Base-by-base conservation (phyloP, 192 early-diverging fungal genomes). In the Umbelopsis vinacea region DNA sequence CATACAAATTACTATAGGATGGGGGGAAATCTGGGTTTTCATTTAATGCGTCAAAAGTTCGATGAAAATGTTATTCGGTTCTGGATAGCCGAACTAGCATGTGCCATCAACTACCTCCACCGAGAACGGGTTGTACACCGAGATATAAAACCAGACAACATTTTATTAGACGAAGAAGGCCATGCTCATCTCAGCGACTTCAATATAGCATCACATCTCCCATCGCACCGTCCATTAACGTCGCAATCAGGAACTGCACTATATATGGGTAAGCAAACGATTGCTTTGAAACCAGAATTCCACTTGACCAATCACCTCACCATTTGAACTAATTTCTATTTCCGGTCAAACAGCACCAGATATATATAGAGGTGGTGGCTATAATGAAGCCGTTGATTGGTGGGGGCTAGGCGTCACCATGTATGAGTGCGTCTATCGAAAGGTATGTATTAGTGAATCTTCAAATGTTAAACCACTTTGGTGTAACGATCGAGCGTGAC, bases 81-180 rank as follows among this genome's bases (percentile, higher is more conserved):
- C 74, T 96, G 93, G 89, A 88, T 94, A n/a, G 94, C 95, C 19
- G 97, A 98, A 83, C 68, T 96, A 9, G 83, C 90, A 46, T 94
- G 85, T 63, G 95, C 92, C 6, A 72, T 97, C 22, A 77, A 83
- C 60, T 93, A 97, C 77, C 82, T 98, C 38, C 97, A 98, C 74
- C 83, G 81, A 37, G 86, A 91, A 57, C 81, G 81, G 15, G 94
- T 97, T 21, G 91, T 97, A 15, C 97, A 98, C 79, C 79, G 87
- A 69, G 97, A 98, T 78, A 86, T 98, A 67, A 98, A 97, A 81
- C 97, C 97, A 0, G 94, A 97, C 74, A 97, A 98, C 76, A 86
- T 94, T 10, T 81, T 94, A 52, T 66, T 94, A 69, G 90, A 92
- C 76, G 84, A 87, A 46, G 75, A 79, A 22, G 97, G 97, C 14